These are phyloP conservation scores for Leccinellum albellum DNA, from an alignment of 768 basidiomycete genomes.

Conservation along the genomic window DNA sequence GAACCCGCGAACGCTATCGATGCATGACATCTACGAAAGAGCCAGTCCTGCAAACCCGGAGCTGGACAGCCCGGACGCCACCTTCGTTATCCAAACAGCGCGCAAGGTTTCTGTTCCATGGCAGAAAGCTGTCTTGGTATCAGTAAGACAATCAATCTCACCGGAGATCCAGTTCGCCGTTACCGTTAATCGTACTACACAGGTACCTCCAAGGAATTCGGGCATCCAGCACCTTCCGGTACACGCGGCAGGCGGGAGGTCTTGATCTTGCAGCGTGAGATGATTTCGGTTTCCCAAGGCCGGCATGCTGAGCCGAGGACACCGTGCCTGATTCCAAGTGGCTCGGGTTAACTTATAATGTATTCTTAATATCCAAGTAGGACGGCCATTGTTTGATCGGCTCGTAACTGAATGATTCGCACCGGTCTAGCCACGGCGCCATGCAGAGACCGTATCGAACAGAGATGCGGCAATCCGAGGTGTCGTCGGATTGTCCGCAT, in stretches of 20 bases:
- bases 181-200: slow-evolving; percentile 6
- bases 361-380: not conserved
- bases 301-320: not conserved
- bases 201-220: slow-evolving; percentile 26
- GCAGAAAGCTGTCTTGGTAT: slow-evolving; percentile 22
- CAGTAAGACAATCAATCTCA: slow-evolving; percentile 8
- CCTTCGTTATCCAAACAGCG: slow-evolving; percentile 25
- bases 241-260: slow-evolving; percentile 19
- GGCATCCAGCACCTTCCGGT: slow-evolving; percentile 4
- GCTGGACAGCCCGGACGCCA: slow-evolving; percentile 6
- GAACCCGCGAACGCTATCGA: slow-evolving; percentile 12
- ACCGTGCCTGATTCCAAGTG: not conserved
- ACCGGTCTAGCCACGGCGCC: not conserved
- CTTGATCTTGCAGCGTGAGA: slow-evolving; percentile 12
- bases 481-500: not conserved
- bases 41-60: slow-evolving; percentile 2
- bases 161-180: not conserved
- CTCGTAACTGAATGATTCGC: slow-evolving; percentile 1
- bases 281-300: slow-evolving; percentile 6
- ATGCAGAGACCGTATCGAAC: not conserved
- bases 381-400: slow-evolving; percentile 1
- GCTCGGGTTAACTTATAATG: slow-evolving; percentile 2
- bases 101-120: slow-evolving; percentile 15
- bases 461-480: not conserved
- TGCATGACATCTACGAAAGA: slow-evolving; percentile 11